phyloP scores from a whole-genome alignment of 768 basidiomycete species.

The Lyophyllum decastes region DNA sequence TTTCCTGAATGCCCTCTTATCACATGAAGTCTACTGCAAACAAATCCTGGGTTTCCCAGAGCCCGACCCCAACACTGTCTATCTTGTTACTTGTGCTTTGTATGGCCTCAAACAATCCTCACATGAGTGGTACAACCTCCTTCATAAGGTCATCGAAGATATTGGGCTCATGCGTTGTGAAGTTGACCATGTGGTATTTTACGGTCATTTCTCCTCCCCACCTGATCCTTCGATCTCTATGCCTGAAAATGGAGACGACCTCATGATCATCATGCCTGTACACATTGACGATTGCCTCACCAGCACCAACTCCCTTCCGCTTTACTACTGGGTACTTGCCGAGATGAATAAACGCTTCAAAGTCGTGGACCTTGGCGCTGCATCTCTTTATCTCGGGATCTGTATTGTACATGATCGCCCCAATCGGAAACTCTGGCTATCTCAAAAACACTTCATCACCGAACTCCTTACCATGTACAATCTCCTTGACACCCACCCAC shows the following conservation, averaged over 20 bases:
- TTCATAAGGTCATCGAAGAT: slow-evolving; percentile 6
- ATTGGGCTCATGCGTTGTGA: slow-evolving; percentile 21
- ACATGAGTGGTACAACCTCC: not conserved
- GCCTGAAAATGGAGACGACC: slow-evolving; percentile 12
- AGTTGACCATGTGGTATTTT: too few relatives aligned
- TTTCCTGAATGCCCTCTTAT: slow-evolving; percentile 21
- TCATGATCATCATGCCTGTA: slow-evolving; percentile 22
- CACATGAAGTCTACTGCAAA: slow-evolving; percentile 18
- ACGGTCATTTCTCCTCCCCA: slow-evolving; percentile 3
- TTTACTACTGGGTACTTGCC: too few relatives aligned
- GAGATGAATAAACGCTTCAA: slow-evolving; percentile 13
- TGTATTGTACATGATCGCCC: not conserved
- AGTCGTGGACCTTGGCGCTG: slow-evolving; percentile 1
- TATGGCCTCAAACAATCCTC: not conserved
- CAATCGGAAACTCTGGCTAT: not conserved
- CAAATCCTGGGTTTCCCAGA: slow-evolving; percentile 23
- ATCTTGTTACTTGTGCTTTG: slow-evolving; percentile 11
- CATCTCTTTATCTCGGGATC: slow-evolving; percentile 3
- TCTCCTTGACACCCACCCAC: not conserved
- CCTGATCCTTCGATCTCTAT: slow-evolving; percentile 19
- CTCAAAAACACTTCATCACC: not conserved
- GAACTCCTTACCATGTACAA: not conserved
- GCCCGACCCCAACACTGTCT: slow-evolving; percentile 9
- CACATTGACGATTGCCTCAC: slow-evolving; percentile 29
- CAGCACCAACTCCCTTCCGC: slow-evolving; percentile 19